A percentile compares a stretch with the other conserved stretches of the same genome.
Evolutionary conservation across 2,329 filamentous ascomycete genomes (phyloP).

Genomic region (Aspergillus proliferans): DNA sequence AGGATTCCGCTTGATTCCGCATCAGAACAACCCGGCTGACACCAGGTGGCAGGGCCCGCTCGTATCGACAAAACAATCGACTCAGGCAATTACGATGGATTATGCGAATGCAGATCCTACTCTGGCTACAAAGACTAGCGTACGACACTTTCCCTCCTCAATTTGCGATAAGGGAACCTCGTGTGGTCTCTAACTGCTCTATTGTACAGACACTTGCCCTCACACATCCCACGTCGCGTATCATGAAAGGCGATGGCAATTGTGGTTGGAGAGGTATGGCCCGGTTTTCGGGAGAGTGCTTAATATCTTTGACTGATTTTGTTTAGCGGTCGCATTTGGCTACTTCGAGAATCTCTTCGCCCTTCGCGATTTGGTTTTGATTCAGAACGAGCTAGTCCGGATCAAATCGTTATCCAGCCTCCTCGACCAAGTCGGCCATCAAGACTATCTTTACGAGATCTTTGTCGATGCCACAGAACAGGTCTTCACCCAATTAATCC

Average conservation of each 20-base stretch:
- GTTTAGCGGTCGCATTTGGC: slow-evolving; percentile 76
- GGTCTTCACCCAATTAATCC: slow-evolving; percentile 59
- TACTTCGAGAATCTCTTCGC: slow-evolving; percentile 84
- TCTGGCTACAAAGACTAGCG: slow-evolving; percentile 80
- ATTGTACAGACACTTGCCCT: slow-evolving; percentile 65
- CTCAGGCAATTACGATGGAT: slow-evolving; percentile 70
- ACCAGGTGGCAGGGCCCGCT: slow-evolving; percentile 64
- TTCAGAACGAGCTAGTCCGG: slow-evolving; percentile 65
- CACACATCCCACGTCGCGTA: slow-evolving; percentile 81
- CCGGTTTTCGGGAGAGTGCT: neutral
- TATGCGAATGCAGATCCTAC: slow-evolving; percentile 83
- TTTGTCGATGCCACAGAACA: slow-evolving; percentile 70
- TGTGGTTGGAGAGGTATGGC: slow-evolving; percentile 93
- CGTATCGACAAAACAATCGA: slow-evolving; percentile 72
- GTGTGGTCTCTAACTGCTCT: slow-evolving; percentile 7
- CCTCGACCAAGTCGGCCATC: slow-evolving; percentile 63
- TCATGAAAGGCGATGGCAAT: slow-evolving; percentile 85
- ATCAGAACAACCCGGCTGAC: slow-evolving; percentile 16
- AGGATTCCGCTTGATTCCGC: neutral
- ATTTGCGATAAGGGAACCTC: neutral
- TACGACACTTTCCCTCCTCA: slow-evolving; percentile 34
- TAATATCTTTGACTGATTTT: slow-evolving; percentile 5
- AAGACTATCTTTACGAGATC: slow-evolving; percentile 68
- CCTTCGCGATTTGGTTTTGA: slow-evolving; percentile 56
- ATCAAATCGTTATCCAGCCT: slow-evolving; percentile 65